Evolutionary conservation across 495 filamentous ascomycete genomes (phyloP).

Genomic region (Evernia prunastri): DNA sequence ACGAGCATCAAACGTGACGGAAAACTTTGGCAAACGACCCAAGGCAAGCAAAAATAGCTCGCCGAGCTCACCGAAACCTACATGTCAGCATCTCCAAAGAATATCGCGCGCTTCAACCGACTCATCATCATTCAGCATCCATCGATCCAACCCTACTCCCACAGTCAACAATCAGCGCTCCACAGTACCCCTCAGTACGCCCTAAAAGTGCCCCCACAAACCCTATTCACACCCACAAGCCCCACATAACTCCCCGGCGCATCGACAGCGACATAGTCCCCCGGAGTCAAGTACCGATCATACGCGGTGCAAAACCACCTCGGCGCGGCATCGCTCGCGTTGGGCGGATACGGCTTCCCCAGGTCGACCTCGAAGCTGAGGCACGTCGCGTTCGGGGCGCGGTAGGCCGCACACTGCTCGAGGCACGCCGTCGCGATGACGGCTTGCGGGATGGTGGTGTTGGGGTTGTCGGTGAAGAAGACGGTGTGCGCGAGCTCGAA

Average conservation of each 20-base stretch:
- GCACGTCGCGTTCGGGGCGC: slow-evolving; percentile 3
- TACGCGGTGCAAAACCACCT: slow-evolving; percentile 21
- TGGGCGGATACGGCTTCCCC: slow-evolving; percentile 12
- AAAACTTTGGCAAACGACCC: no score
- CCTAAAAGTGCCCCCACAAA: slow-evolving; percentile 13
- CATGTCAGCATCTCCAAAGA: no score
- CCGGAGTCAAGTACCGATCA: slow-evolving; percentile 9
- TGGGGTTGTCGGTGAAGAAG: slow-evolving; percentile 17
- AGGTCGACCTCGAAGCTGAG: slow-evolving; percentile 22
- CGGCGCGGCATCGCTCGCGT: slow-evolving; percentile 11
- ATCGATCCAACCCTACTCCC: not conserved
- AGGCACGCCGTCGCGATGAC: slow-evolving; percentile 18
- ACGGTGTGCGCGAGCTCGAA: slow-evolving; percentile 12
- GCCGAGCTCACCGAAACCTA: no score
- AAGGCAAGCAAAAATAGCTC: no score
- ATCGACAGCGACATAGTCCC: slow-evolving; percentile 9
- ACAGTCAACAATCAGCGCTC: not conserved
- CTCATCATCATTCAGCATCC: no score
- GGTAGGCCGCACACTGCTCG: slow-evolving; percentile 13
- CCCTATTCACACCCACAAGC: slow-evolving; percentile 16
- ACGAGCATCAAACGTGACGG: no score
- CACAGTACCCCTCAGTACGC: slow-evolving; percentile 2
- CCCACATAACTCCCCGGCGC: slow-evolving; percentile 15
- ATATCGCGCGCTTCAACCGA: no score
- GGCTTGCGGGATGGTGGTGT: slow-evolving; percentile 13